Percentiles rank a stretch among this genome's conserved stretches.
These are phyloP conservation scores for Candida jianshihensis DNA, from an alignment of 805 yeast species.

Conservation along the genomic window DNA sequence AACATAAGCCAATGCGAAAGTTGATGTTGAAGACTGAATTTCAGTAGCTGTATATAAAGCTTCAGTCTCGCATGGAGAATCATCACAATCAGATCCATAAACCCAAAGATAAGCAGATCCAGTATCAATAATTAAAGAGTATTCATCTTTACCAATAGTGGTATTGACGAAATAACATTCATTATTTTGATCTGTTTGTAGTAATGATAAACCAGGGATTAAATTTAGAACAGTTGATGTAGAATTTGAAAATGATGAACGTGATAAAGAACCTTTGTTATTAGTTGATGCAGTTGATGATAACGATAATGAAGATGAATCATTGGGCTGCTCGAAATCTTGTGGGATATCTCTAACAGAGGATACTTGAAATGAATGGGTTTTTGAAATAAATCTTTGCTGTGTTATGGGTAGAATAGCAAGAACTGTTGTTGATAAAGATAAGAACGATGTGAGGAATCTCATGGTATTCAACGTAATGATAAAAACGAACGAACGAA, in stretches of 20 bases:
- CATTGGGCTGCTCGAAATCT: neutral
- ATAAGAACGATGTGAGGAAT: neutral
- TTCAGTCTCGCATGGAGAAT: constrained; percentile 33
- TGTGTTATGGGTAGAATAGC: neutral
- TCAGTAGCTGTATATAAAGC: constrained; percentile 23
- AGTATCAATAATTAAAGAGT: constrained; percentile 53
- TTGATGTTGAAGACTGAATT: constrained; percentile 16
- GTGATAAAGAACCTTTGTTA: neutral
- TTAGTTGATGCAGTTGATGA: neutral
- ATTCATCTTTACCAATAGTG: constrained; percentile 33
- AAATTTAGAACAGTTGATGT: constrained; percentile 16
- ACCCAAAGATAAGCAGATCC: constrained; percentile 64
- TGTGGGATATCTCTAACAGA: neutral
- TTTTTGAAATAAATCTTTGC: neutral
- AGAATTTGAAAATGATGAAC: constrained; percentile 8
- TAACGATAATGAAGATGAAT: neutral
- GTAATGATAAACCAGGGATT: constrained; percentile 22
- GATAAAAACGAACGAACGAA: neutral
- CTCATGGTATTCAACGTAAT: neutral
- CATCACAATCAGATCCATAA: constrained; percentile 44
- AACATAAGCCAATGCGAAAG: constrained; percentile 45
- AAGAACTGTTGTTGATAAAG: neutral
- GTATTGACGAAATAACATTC: constrained; percentile 35
- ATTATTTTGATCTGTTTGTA: constrained; percentile 21
- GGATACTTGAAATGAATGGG: neutral